phyloP scores from a whole-genome alignment of 1,284 basidiomycete genomes.

The Phylloboletellus chloephorus region DNA sequence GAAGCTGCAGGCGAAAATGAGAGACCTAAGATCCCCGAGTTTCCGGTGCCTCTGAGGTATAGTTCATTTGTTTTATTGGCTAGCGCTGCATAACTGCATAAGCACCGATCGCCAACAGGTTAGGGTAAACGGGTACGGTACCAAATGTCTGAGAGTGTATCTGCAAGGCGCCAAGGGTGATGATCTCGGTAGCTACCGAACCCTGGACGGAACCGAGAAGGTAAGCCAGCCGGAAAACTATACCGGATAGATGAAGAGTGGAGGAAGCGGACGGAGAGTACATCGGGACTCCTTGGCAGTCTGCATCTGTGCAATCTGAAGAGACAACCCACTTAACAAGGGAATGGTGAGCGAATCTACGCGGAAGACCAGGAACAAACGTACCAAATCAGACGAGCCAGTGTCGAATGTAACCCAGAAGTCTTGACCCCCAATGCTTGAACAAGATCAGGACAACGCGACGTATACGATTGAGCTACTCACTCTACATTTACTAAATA shows the following conservation, averaged over 20 bases:
- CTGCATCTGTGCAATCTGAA: conserved; percentile 28
- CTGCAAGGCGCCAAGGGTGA: conserved; percentile 42
- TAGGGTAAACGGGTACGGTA: conserved; percentile 6
- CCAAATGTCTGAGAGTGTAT: conserved; percentile 33
- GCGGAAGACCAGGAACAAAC: background rate
- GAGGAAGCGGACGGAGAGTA: conserved; percentile 29
- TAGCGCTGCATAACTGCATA: conserved; percentile 35
- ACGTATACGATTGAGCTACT: conserved; percentile 4
- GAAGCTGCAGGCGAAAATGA: conserved; percentile 46
- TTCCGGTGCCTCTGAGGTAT: conserved; percentile 42
- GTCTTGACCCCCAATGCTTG: conserved; percentile 29
- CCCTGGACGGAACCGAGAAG: conserved; percentile 46
- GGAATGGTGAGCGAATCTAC: background rate
- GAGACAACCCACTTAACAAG: conserved; percentile 35
- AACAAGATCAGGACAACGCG: conserved; percentile 1
- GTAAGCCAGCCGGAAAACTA: conserved; percentile 41
- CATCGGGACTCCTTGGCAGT: conserved; percentile 32
- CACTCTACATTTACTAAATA: conserved; percentile 30
- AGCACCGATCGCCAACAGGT: background rate
- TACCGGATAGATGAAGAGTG: conserved; percentile 31
- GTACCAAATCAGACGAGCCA: conserved; percentile 31
- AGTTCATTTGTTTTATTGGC: conserved; percentile 43
- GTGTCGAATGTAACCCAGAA: conserved; percentile 36
- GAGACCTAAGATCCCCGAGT: conserved; percentile 55
- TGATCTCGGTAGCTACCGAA: conserved; percentile 38